Percentiles rank a stretch among this genome's conserved stretches.
phyloP scores from a whole-genome alignment of 176 grass and related monocot genomes.

The Canna indica region DNA sequence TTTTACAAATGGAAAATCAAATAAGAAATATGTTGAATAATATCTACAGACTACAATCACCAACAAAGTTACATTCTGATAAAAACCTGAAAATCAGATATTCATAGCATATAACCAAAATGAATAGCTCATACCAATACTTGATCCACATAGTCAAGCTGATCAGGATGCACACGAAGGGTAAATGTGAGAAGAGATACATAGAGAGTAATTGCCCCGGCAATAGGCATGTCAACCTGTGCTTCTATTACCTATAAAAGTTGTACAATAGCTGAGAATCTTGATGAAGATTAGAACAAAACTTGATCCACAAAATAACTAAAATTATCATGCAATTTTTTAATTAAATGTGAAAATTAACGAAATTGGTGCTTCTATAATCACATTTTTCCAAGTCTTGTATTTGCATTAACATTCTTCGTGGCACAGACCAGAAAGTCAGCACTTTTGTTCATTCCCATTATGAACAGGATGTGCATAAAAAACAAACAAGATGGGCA shows the following conservation, averaged over 20 bases:
- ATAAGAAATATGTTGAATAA: background rate
- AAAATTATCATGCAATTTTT: background rate
- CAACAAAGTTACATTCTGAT: background rate
- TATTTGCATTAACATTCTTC: background rate
- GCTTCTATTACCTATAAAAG: slow-evolving; percentile 87
- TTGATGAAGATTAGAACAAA: slow-evolving; percentile 15
- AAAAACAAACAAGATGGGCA: too few species aligned
- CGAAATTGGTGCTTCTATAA: background rate
- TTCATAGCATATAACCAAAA: background rate
- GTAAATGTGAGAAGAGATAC: slow-evolving; percentile 96
- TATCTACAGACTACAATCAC: background rate
- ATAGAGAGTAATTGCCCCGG: slow-evolving; percentile 88
- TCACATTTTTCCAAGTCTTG: background rate
- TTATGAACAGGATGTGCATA: too few species aligned
- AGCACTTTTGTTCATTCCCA: too few species aligned
- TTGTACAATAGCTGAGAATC: slow-evolving; percentile 14
- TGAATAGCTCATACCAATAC: slow-evolving; percentile 56
- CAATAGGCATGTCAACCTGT: slow-evolving; percentile 90
- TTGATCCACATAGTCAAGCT: slow-evolving; percentile 99
- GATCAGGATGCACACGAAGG: slow-evolving; percentile 93
- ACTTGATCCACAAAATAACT: background rate
- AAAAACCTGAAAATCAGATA: slow-evolving; percentile 5
- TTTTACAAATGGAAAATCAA: background rate
- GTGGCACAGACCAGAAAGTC: too few species aligned
- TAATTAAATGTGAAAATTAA: background rate